Base-by-base conservation (phyloP, 371 early-diverging fungal species). In the Syncephalastrum monosporum region DNA sequence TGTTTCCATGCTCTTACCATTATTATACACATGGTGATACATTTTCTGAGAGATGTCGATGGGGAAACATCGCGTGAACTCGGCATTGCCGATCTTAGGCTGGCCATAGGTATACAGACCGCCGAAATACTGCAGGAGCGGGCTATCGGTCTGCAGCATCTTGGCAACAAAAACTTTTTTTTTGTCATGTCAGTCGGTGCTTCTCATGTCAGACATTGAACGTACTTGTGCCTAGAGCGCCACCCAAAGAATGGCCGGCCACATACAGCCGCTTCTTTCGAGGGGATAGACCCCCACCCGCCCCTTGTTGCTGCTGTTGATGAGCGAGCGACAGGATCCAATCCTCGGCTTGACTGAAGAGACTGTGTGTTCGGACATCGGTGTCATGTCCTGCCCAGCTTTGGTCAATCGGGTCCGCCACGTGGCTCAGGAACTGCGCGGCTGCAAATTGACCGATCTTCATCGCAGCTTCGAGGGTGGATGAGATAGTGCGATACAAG, bases 1-100 rank as follows among this genome's bases (percentile, higher is more conserved):
- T 25, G n/a, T 27, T 23, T 38, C 38, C 38, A 29, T 33, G 6
- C 43, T 47, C 53, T 63, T 65, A 64, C 73, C 79, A 52, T 84
- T 84, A 55, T 84, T 84, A 52, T 81, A 75, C 27, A 73, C 81
- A 48, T 84, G 84, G 50, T 82, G 82, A 47, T 82, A 84, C 46
- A 84, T 79, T 55, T 77, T 81, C 50, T 74, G 71, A 0, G 80
- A 72, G 50, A 84, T 64, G 21, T 68, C 64, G 5, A 74, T 65
- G 33, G 74, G 74, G 44, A 84, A 82, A 0, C 71, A 70, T 24
- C 66, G 72, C 33, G 81, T 70, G 55, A 84, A 84, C 12, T 76
- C 80, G 41, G 67, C 71, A 59, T 82, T 78, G 0, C 82, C 82
- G 42, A 84, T 74, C 57, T 74, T 82, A n/a, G 84, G 84, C 12